Conservation (phyloP, 2,329 filamentous ascomycete species). For the Pyrenochaeta sp. region DNA sequence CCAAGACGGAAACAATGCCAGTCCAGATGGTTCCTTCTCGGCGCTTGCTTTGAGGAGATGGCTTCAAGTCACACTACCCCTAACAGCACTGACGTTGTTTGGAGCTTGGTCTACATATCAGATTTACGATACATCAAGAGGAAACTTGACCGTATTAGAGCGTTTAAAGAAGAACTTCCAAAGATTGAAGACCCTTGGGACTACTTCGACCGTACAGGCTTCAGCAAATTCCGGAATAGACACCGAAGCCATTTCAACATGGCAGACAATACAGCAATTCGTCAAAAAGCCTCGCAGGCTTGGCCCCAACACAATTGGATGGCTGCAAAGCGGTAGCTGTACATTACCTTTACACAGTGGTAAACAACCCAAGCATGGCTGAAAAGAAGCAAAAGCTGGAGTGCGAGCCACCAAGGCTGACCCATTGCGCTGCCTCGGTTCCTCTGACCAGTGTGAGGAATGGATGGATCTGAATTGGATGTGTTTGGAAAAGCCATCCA, state of each 20-base stretch:
- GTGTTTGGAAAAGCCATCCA: too few species aligned
- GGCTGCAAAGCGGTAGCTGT: neutral
- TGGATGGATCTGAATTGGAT: too few species aligned
- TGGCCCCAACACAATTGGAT: neutral
- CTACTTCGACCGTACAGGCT: neutral
- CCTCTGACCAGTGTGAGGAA: too few species aligned
- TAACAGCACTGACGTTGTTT: slow-evolving; percentile 44
- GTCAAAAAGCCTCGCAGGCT: neutral
- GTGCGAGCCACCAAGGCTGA: too few species aligned
- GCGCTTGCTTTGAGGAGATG: slow-evolving; percentile 43
- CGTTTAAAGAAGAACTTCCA: neutral
- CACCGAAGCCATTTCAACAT: neutral
- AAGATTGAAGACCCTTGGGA: neutral
- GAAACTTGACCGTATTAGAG: neutral
- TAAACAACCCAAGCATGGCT: neutral
- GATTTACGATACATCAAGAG: slow-evolving; percentile 9
- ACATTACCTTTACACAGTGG: slow-evolving; percentile 2
- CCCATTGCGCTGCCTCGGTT: too few species aligned
- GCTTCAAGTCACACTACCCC: slow-evolving; percentile 51
- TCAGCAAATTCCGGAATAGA: neutral
- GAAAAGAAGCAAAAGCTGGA: neutral
- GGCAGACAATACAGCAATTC: neutral
- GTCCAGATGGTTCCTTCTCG: slow-evolving; percentile 34
- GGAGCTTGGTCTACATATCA: slow-evolving; percentile 26
- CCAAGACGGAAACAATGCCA: slow-evolving; percentile 5